Conservation (phyloP, 2,329 filamentous ascomycete species). For the Chrysoporthe austroafricana region DNA sequence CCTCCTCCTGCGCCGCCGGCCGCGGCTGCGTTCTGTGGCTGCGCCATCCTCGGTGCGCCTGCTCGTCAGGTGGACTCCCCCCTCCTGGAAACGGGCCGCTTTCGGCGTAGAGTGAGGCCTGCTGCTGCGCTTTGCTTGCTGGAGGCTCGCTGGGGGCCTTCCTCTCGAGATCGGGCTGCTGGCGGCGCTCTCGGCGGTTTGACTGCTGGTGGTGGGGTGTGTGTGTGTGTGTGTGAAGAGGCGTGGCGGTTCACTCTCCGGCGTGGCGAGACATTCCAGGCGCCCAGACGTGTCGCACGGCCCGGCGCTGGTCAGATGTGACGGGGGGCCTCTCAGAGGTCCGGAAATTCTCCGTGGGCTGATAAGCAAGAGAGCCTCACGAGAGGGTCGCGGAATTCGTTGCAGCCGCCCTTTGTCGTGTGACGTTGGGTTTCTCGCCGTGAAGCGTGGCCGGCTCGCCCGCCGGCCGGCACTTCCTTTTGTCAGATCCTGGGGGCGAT, state of each 20-base stretch:
- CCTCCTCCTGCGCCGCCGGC: conserved; percentile 13
- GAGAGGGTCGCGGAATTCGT: background rate
- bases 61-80: background rate
- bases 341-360: background rate
- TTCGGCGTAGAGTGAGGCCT: background rate
- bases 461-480: background rate
- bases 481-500: background rate
- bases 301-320: background rate
- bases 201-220: background rate
- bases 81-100: background rate
- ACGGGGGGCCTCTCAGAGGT: background rate
- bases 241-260: background rate
- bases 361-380: background rate
- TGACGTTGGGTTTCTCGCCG: conserved; percentile 13
- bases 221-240: background rate
- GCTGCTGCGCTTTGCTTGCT: background rate
- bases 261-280: background rate
- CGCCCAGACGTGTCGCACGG: background rate
- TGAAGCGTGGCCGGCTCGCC: background rate
- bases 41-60: background rate
- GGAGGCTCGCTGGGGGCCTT: background rate
- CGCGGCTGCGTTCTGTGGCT: conserved; percentile 13
- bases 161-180: background rate
- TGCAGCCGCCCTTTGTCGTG: conserved; percentile 6
- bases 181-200: too few relatives aligned